Percentiles rank a stretch among this genome's conserved stretches.
These are phyloP conservation scores for Aegilops sharonensis DNA, from an alignment of 176 grass and related monocot genomes.

Conservation along the genomic window DNA sequence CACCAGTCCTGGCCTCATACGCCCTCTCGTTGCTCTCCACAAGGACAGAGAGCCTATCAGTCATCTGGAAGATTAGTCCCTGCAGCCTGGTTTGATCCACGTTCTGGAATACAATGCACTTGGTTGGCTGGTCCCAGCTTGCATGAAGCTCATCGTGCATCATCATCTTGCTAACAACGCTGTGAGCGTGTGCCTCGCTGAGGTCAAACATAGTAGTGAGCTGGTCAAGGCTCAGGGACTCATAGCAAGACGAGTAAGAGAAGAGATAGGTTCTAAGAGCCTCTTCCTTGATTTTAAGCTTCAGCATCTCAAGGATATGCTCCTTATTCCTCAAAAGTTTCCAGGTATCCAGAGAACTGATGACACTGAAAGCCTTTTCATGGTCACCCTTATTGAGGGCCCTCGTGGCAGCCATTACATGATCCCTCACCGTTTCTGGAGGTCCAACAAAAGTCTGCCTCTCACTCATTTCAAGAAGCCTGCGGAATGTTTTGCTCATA, in stretches of 20 bases:
- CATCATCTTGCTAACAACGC: conserved; percentile 95
- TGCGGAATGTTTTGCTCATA: conserved; percentile 86
- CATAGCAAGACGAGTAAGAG: conserved; percentile 69
- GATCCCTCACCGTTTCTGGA: conserved; percentile 87
- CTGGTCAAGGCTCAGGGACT: conserved; percentile 75
- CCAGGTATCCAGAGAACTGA: conserved; percentile 78
- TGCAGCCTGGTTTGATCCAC: conserved; percentile 89
- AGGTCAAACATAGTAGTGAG: conserved; percentile 88
- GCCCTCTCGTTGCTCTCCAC: conserved; percentile 91
- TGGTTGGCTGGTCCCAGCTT: conserved; percentile 91
- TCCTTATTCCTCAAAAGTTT: conserved; percentile 89
- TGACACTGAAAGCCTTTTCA: conserved; percentile 59
- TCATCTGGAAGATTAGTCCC: conserved; percentile 89
- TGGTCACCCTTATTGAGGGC: conserved; percentile 76
- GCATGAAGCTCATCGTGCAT: conserved; percentile 87
- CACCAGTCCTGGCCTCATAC: conserved; percentile 91
- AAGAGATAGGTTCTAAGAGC: conserved; percentile 88
- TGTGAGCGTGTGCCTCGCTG: conserved; percentile 60
- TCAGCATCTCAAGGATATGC: conserved; percentile 75
- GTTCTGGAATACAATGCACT: conserved; percentile 87
- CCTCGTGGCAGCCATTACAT: conserved; percentile 90
- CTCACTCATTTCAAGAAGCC: conserved; percentile 91
- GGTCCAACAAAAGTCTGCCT: conserved; percentile 92
- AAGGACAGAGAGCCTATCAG: conserved; percentile 79
- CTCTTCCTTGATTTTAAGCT: conserved; percentile 90